Conservation (phyloP, 805 yeast species). For the Sugiyamaella floridensis region DNA sequence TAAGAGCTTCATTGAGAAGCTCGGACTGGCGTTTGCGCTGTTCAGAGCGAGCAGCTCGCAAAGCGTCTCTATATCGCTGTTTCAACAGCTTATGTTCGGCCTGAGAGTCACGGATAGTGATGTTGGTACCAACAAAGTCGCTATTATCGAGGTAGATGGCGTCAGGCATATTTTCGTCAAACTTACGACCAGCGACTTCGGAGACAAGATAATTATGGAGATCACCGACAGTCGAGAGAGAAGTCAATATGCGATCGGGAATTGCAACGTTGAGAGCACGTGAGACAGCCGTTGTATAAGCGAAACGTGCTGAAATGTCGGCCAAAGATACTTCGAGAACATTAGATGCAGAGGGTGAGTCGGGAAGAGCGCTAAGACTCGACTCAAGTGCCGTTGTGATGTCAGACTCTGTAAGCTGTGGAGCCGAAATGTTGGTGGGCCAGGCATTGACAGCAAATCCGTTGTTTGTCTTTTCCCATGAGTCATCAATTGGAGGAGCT, state of each 20-base stretch:
- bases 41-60: slow-evolving; percentile 38
- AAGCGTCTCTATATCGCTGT: slow-evolving; percentile 40
- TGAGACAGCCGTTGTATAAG: slow-evolving; percentile 43
- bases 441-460: slow-evolving; percentile 24
- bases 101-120: slow-evolving; percentile 40
- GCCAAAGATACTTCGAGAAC: slow-evolving; percentile 23
- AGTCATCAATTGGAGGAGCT: slow-evolving; percentile 11
- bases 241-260: slow-evolving; percentile 45
- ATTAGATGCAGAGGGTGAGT: slow-evolving; percentile 2
- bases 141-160: slow-evolving; percentile 56
- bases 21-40: slow-evolving; percentile 25
- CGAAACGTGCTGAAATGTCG: slow-evolving; percentile 46
- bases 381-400: slow-evolving; percentile 8
- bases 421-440: slow-evolving; percentile 24
- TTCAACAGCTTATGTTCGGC: slow-evolving; percentile 42
- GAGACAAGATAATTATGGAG: slow-evolving; percentile 35
- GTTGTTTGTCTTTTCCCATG: slow-evolving; percentile 14
- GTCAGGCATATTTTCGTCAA: slow-evolving; percentile 64
- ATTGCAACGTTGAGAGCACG: slow-evolving; percentile 44
- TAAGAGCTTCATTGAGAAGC: slow-evolving; percentile 24
- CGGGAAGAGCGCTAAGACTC: background rate
- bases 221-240: slow-evolving; percentile 34
- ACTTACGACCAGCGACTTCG: slow-evolving; percentile 37
- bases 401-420: slow-evolving; percentile 16
- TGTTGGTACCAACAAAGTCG: slow-evolving; percentile 52